These are phyloP conservation scores for Trypanosoma brucei DNA, from an alignment of 208 protist species.

Conservation along the genomic window DNA sequence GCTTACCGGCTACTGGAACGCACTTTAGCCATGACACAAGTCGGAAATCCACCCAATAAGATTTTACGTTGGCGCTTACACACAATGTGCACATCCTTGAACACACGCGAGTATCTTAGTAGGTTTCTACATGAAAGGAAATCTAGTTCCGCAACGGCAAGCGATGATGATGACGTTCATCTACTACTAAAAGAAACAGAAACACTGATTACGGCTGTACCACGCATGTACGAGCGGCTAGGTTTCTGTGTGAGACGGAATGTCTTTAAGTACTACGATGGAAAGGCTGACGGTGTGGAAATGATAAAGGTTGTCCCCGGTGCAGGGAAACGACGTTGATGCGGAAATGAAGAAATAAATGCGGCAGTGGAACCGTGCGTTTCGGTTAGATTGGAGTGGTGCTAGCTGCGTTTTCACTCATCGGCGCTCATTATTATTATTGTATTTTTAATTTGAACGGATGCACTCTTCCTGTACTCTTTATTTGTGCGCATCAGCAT, in stretches of 20 bases:
- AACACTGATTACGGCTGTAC: slow-evolving; percentile 26
- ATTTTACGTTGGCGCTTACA: slow-evolving; percentile 66
- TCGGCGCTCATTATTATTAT: too few species aligned
- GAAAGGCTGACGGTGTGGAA: slow-evolving; percentile 53
- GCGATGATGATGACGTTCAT: neutral
- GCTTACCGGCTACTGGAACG: slow-evolving; percentile 30
- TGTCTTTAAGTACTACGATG: slow-evolving; percentile 54
- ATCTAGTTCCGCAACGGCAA: neutral
- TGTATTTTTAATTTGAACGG: too few species aligned
- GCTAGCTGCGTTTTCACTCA: too few species aligned
- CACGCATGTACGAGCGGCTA: slow-evolving; percentile 36
- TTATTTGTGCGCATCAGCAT: too few species aligned
- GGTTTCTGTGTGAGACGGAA: slow-evolving; percentile 48
- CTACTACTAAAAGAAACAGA: slow-evolving; percentile 21
- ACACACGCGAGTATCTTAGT: slow-evolving; percentile 25
- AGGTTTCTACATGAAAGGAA: neutral
- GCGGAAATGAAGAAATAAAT: neutral
- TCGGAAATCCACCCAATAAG: neutral
- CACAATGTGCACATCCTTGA: slow-evolving; percentile 34
- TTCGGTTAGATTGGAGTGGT: too few species aligned
- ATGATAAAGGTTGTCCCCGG: slow-evolving; percentile 32
- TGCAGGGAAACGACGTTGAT: slow-evolving; percentile 11
- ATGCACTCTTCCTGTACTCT: too few species aligned
- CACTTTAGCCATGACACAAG: slow-evolving; percentile 9
- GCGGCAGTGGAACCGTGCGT: too few species aligned